A percentile compares a stretch with the other conserved stretches of the same genome.
Evolutionary conservation across 768 basidiomycete genomes (phyloP).

Genomic region (Amanita exitialis): DNA sequence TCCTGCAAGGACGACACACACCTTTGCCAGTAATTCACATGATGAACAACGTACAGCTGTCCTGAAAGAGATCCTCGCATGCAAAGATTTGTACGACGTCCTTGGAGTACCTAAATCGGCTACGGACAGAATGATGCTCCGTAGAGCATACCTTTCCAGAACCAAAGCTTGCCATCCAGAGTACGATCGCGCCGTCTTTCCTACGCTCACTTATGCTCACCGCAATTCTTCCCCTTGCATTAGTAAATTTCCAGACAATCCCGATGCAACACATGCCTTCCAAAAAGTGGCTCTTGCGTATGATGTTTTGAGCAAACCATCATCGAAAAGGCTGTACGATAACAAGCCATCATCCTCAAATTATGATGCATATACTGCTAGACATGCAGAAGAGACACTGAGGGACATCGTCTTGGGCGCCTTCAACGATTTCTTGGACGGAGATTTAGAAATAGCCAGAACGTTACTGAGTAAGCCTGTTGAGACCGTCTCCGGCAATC

Average conservation of each 20-base stretch:
- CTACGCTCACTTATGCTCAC: constrained; percentile 1
- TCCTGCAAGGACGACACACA: too few species aligned
- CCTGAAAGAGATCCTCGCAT: constrained; percentile 44
- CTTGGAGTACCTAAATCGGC: constrained; percentile 50
- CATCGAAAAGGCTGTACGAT: constrained; percentile 63
- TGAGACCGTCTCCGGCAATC: background rate
- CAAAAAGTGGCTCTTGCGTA: constrained; percentile 84
- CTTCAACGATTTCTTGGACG: constrained; percentile 76
- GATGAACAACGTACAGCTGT: constrained; percentile 18
- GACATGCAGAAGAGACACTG: constrained; percentile 72
- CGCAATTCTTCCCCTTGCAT: constrained; percentile 5
- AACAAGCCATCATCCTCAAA: constrained; percentile 31
- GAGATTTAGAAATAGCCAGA: constrained; percentile 79
- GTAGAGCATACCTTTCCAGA: constrained; percentile 68
- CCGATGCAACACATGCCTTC: constrained; percentile 74
- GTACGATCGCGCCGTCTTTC: constrained; percentile 33
- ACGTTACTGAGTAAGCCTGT: constrained; percentile 55
- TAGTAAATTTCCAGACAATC: constrained; percentile 75
- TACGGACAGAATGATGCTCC: constrained; percentile 47
- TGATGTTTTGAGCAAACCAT: constrained; percentile 66
- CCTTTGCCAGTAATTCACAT: constrained; percentile 8
- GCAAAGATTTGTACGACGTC: constrained; percentile 63
- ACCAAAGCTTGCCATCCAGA: constrained; percentile 81
- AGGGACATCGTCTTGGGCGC: constrained; percentile 63
- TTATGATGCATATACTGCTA: constrained; percentile 45